Conservation (phyloP, 179 eudicot genomes). For the Amaranthus tricolor region DNA sequence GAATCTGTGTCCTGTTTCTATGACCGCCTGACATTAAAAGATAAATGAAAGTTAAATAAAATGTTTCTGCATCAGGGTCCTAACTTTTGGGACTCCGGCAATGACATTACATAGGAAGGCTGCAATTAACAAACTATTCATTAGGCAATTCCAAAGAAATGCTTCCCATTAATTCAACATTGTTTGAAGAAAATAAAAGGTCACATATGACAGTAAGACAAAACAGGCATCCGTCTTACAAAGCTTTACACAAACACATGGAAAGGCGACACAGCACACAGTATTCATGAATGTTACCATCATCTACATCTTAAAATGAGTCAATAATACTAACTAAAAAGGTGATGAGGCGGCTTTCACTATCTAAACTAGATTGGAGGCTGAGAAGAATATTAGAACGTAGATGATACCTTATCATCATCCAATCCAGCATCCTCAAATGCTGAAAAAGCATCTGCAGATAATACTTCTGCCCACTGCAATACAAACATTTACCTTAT, state of each 20-base stretch:
- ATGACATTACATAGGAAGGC: too few species aligned
- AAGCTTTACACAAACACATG: too few species aligned
- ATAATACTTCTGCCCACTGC: conserved; percentile 99
- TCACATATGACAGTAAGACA: too few species aligned
- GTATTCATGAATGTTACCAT: too few species aligned
- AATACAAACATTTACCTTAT: conserved; percentile 10
- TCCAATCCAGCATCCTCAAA: conserved; percentile 96
- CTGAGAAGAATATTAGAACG: neutral
- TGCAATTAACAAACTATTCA: too few species aligned
- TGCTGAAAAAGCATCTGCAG: conserved; percentile 98
- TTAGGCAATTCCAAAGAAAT: neutral
- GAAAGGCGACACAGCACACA: too few species aligned
- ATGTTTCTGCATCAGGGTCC: neutral
- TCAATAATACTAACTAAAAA: too few species aligned
- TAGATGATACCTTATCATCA: conserved; percentile 61
- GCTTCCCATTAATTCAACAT: neutral
- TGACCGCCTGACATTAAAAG: conserved; percentile 54
- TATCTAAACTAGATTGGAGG: neutral
- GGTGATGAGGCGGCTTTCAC: neutral
- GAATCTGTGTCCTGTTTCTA: conserved; percentile 78
- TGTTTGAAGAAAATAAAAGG: neutral
- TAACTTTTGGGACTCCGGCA: too few species aligned
- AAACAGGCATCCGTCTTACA: too few species aligned
- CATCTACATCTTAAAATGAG: too few species aligned
- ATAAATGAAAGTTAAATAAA: neutral